These are phyloP conservation scores for Petunia hybrid DNA, from an alignment of 305 asterid species.

Conservation along the genomic window DNA sequence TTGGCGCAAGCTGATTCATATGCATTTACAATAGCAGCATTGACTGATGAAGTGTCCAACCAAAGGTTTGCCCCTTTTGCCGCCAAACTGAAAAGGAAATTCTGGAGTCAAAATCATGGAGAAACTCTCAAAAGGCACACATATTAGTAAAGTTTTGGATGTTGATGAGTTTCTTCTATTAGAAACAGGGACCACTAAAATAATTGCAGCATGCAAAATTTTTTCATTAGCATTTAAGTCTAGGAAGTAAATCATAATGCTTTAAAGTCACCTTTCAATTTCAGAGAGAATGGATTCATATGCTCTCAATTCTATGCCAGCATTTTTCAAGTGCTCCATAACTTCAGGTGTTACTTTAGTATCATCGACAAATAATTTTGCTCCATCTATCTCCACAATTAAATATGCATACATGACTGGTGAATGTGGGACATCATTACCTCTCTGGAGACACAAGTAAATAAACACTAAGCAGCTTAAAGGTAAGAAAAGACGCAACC, in stretches of 20 bases:
- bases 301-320: slow-evolving; percentile 82
- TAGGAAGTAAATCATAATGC: slow-evolving; percentile 24
- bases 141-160: slow-evolving; percentile 4
- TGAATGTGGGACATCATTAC: slow-evolving; percentile 83
- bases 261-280: slow-evolving; percentile 68
- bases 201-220: slow-evolving; percentile 15
- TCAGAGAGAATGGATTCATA: slow-evolving; percentile 88
- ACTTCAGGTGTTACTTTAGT: slow-evolving; percentile 80
- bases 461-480: slow-evolving; percentile 4
- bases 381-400: slow-evolving; percentile 85
- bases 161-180: slow-evolving; percentile 20
- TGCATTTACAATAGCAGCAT: slow-evolving; percentile 83
- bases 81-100: slow-evolving; percentile 73
- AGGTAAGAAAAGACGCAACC: slow-evolving; percentile 20
- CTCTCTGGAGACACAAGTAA: slow-evolving; percentile 67
- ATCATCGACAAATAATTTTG: slow-evolving; percentile 79
- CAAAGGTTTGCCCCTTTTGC: slow-evolving; percentile 78
- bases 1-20: slow-evolving; percentile 72
- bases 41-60: slow-evolving; percentile 87
- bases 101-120: slow-evolving; percentile 32
- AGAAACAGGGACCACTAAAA: neutral
- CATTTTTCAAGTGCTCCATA: slow-evolving; percentile 77
- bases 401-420: slow-evolving; percentile 97
- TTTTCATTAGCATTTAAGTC: slow-evolving; percentile 4
- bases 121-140: slow-evolving; percentile 32